A percentile compares a stretch with the other conserved stretches of the same genome.
These are phyloP conservation scores for Calamus simplicifolius DNA, from an alignment of 176 grass and related monocot species.

Conservation along the genomic window DNA sequence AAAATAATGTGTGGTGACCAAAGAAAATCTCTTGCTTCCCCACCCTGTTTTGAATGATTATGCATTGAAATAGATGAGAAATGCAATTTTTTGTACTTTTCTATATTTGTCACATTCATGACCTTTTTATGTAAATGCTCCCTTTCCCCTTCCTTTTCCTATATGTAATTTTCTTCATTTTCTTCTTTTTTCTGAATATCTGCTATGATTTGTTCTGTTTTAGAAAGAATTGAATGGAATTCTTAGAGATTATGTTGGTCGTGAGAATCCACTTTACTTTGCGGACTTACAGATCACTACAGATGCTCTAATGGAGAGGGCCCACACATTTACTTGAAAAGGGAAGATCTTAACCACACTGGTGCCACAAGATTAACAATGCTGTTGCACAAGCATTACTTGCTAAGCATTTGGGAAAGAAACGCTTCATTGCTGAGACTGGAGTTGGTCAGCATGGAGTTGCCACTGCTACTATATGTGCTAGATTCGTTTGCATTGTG, in stretches of 20 bases:
- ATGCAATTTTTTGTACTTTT: too few species aligned
- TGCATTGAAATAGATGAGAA: too few species aligned
- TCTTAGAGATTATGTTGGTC: conserved; percentile 85
- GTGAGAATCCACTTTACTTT: conserved; percentile 94
- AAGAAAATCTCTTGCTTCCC: too few species aligned
- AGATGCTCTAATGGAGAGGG: conserved; percentile 47
- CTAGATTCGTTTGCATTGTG: conserved; percentile 68
- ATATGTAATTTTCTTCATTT: not conserved
- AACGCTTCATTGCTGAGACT: conserved; percentile 92
- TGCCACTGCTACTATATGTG: conserved; percentile 86
- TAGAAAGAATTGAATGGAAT: conserved; percentile 76
- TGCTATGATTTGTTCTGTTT: not conserved
- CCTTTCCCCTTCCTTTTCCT: not conserved
- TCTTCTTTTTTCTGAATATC: not conserved
- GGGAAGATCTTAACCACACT: conserved; percentile 97
- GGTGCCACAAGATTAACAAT: conserved; percentile 99
- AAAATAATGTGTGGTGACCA: too few species aligned
- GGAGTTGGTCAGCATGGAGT: conserved; percentile 92
- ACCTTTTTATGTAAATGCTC: not conserved
- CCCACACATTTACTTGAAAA: conserved; percentile 76
- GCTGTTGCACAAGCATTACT: conserved; percentile 80
- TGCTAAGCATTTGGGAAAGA: conserved; percentile 71
- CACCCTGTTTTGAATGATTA: too few species aligned
- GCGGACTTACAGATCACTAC: conserved; percentile 77
- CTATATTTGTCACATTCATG: too few species aligned